These are phyloP conservation scores for Hydrangea macrophylla DNA, from an alignment of 148 eudicot species.

Conservation along the genomic window DNA sequence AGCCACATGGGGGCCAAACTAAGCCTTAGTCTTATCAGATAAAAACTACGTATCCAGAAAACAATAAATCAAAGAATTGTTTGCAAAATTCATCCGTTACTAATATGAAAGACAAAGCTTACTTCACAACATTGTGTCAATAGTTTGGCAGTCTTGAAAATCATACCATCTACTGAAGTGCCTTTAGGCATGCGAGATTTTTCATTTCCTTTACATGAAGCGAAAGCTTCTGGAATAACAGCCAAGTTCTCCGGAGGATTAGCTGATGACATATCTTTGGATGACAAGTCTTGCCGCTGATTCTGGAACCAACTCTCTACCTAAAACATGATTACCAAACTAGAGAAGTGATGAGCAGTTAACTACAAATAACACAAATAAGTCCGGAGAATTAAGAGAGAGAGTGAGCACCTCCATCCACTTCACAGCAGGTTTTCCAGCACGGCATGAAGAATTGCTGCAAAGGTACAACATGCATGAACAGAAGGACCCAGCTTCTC, in stretches of 20 bases:
- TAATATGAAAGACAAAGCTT: neutral
- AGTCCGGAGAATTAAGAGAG: conserved; percentile 7
- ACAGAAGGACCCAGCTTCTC: neutral
- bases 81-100: neutral
- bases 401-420: conserved; percentile 63
- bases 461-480: conserved; percentile 18
- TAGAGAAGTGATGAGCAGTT: conserved; percentile 10
- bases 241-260: conserved; percentile 20
- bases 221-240: conserved; percentile 27
- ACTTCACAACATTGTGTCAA: neutral
- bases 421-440: conserved; percentile 75
- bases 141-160: neutral
- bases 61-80: too few relatives aligned
- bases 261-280: conserved; percentile 30
- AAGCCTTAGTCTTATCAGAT: too few relatives aligned
- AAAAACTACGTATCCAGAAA: too few relatives aligned
- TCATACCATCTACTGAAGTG: conserved; percentile 12
- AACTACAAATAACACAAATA: conserved; percentile 12
- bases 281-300: conserved; percentile 26
- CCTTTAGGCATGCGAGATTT: conserved; percentile 26
- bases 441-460: conserved; percentile 73
- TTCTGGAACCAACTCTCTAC: conserved; percentile 67
- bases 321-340: conserved; percentile 31
- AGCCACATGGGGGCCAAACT: too few relatives aligned
- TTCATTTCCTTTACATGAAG: conserved; percentile 28